phyloP scores from a whole-genome alignment of 202 grass and related monocot genomes.

The Hordeum pubiflorum region DNA sequence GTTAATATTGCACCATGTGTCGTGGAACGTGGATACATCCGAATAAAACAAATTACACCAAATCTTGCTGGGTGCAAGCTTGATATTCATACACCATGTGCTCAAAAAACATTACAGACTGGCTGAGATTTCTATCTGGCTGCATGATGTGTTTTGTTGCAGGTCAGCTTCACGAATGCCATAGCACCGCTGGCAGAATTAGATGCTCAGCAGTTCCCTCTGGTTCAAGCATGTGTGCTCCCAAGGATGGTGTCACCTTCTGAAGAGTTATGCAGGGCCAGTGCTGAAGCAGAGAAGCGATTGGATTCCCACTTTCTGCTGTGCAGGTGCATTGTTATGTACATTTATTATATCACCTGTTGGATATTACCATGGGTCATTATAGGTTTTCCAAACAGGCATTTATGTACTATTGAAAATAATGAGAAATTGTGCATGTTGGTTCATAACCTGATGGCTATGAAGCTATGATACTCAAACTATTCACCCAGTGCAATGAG shows the following conservation, averaged over 20 bases:
- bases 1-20: background rate
- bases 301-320: conserved; percentile 72
- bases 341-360: conserved; percentile 3
- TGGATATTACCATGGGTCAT: background rate
- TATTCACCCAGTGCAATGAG: background rate
- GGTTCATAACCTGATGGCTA: background rate
- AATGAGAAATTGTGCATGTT: background rate
- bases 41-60: background rate
- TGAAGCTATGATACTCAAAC: conserved; percentile 3
- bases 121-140: background rate
- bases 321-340: conserved; percentile 56
- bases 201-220: conserved; percentile 78
- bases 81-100: background rate
- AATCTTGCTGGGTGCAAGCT: background rate
- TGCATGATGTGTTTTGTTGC: conserved; percentile 33
- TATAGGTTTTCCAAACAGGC: background rate
- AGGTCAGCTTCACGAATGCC: conserved; percentile 77
- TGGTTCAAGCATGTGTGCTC: conserved; percentile 82
- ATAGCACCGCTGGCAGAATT: conserved; percentile 68
- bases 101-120: background rate
- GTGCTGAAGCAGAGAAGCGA: conserved; percentile 64
- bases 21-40: background rate
- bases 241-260: conserved; percentile 74
- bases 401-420: background rate
- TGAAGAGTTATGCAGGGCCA: conserved; percentile 59